Evolutionary conservation across 257 asterid species (phyloP), one percentile per base, ranked within the genome.

Genomic region (Nicotiana undulata): DNA sequence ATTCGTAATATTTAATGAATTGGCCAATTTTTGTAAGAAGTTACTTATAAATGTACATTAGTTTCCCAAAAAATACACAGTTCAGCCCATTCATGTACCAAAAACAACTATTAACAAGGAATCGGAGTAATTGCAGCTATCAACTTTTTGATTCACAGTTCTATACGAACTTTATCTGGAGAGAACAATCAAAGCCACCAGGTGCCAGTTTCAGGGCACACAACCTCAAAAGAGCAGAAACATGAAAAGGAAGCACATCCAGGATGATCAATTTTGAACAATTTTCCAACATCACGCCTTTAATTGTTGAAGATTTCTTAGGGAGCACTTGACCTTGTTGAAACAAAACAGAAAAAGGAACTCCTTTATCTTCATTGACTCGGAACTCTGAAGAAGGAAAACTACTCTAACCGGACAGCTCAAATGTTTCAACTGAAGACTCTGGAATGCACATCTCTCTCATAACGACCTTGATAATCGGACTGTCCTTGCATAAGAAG

Each of bases 111-210:
- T 4, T 63, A 26, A 63, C 70, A 28, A 63, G 20, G 40, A 63
- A 28, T 22, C 26, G 52, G 59, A 44, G 13, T 44, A 46, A 46
- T 46, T 72, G 77, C 52, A 4, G 44, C 24, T 9, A 74, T 26
- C 61, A 8, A 29, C 61, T 34, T 24, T 74, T 74, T 16, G 61
- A 74, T 49, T 74, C 61, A 49, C 61, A 49, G 79, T 13, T 49
- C 44, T 26, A 74, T 49, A 74, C 51, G 44, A 74, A 74, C 61
- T 74, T 74, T 37, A 74, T 49, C 44, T 24, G 17, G 44, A 46
- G 44, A 13, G 61, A 74, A 74, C 58, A 49, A 74, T 74, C 63
- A 74, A 24, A 49, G 44, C 79, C 78, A 72, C 40, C 79, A 49
- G 44, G 24, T 15, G 22, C 44, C 51, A 49, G 5, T 74, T 74